Evolutionary conservation across 2,329 filamentous ascomycete genomes (phyloP).

Genomic region (Aureobasidium melanogenum): DNA sequence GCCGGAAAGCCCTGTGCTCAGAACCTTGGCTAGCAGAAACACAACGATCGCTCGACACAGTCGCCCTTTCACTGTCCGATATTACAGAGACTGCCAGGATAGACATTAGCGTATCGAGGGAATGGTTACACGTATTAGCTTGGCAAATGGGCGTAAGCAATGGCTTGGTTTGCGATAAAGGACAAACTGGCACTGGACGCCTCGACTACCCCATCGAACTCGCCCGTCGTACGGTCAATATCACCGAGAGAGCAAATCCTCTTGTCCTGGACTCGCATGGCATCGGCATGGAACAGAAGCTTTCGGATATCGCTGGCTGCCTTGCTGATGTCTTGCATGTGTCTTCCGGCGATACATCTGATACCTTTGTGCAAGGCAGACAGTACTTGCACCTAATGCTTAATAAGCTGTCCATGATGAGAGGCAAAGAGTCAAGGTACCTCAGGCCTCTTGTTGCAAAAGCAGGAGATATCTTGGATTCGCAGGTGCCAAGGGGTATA

Average conservation of each 20-base stretch:
- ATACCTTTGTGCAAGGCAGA: constrained; percentile 25
- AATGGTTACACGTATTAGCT: constrained; percentile 29
- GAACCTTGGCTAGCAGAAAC: constrained; percentile 26
- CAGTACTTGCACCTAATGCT: constrained; percentile 26
- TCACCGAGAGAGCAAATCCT: constrained; percentile 21
- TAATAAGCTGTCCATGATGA: constrained; percentile 25
- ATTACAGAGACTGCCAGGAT: constrained; percentile 27
- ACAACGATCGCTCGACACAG: constrained; percentile 25
- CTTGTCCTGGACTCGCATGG: constrained; percentile 27
- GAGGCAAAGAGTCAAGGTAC: constrained; percentile 27
- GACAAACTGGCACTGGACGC: constrained; percentile 24
- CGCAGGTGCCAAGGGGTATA: not conserved
- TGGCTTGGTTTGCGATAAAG: constrained; percentile 27
- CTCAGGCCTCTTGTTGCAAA: constrained; percentile 26
- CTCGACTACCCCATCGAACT: constrained; percentile 29
- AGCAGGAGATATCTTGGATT: constrained; percentile 23
- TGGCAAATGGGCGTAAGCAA: constrained; percentile 31
- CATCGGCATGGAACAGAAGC: constrained; percentile 30
- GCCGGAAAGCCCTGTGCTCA: constrained; percentile 25
- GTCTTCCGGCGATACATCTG: constrained; percentile 25
- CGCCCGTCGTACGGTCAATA: constrained; percentile 25
- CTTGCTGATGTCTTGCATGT: constrained; percentile 28
- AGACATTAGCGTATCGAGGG: constrained; percentile 26
- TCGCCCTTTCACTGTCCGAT: constrained; percentile 21
- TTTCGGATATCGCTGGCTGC: constrained; percentile 28